phyloP scores from a whole-genome alignment of 495 filamentous ascomycete genomes.

The Pyrenula massariospora region DNA sequence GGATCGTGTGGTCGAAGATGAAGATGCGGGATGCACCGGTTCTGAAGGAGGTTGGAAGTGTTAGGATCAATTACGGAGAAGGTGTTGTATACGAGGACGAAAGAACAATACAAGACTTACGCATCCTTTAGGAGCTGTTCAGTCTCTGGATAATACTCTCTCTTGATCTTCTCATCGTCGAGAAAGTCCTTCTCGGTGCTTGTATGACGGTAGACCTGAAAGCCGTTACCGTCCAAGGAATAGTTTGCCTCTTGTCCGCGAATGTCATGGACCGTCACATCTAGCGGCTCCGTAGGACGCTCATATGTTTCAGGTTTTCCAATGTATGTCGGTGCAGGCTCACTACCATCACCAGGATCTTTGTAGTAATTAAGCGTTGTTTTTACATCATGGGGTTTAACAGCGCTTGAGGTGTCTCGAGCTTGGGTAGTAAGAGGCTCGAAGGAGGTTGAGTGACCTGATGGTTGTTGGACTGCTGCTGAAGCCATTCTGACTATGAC shows the following conservation, averaged over 20 bases:
- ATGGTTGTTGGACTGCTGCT: slow-evolving; percentile 26
- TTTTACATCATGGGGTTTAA: slow-evolving; percentile 34
- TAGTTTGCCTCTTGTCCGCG: slow-evolving; percentile 37
- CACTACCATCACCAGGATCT: slow-evolving; percentile 45
- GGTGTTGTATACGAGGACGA: slow-evolving; percentile 1
- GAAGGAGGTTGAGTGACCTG: slow-evolving; percentile 6
- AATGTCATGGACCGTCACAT: slow-evolving; percentile 31
- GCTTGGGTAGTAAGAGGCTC: slow-evolving; percentile 7
- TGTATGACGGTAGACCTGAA: slow-evolving; percentile 36
- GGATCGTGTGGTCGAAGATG: slow-evolving; percentile 70
- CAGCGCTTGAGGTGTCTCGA: slow-evolving; percentile 4
- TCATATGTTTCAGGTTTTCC: slow-evolving; percentile 39
- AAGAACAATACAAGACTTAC: too few relatives aligned
- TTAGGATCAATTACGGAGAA: slow-evolving; percentile 1
- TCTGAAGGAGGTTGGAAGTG: slow-evolving; percentile 15
- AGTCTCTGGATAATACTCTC: slow-evolving; percentile 52
- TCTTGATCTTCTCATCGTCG: slow-evolving; percentile 59
- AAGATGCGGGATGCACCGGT: slow-evolving; percentile 45
- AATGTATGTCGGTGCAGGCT: slow-evolving; percentile 35
- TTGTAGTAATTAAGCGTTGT: slow-evolving; percentile 50
- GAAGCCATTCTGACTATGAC: slow-evolving; percentile 21
- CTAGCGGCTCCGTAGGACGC: slow-evolving; percentile 20
- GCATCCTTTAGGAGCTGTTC: slow-evolving; percentile 54
- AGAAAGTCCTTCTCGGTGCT: slow-evolving; percentile 36
- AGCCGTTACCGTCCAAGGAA: slow-evolving; percentile 34